phyloP scores from a whole-genome alignment of 306 rosid species.

The Crotalaria pallida region DNA sequence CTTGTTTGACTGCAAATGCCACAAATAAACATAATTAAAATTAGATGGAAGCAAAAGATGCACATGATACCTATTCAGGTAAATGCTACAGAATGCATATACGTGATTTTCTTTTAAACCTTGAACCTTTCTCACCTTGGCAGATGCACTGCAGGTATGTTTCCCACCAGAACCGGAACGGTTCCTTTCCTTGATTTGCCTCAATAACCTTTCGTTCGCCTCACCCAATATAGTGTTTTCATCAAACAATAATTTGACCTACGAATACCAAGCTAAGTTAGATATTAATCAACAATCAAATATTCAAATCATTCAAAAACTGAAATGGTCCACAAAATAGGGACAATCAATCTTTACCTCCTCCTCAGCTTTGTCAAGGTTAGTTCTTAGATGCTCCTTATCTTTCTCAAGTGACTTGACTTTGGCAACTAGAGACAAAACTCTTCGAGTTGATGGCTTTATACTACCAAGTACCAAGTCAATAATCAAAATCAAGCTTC shows the following conservation, averaged over 20 bases:
- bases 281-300: conserved; percentile 11
- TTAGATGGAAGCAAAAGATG: neutral
- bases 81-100: neutral
- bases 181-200: conserved; percentile 44
- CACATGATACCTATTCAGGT: conserved; percentile 2
- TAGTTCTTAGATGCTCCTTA: conserved; percentile 66
- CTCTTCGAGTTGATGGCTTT: conserved; percentile 56
- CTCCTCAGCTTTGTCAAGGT: conserved; percentile 86
- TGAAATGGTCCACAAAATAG: neutral
- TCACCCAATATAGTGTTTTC: conserved; percentile 59
- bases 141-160: conserved; percentile 51
- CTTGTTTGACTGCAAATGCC: conserved; percentile 74
- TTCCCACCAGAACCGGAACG: conserved; percentile 52
- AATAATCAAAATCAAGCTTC: conserved; percentile 10
- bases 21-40: neutral
- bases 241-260: conserved; percentile 74
- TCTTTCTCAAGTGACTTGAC: conserved; percentile 64
- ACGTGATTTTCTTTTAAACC: neutral
- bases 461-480: conserved; percentile 49
- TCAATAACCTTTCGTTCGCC: conserved; percentile 56
- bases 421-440: conserved; percentile 60
- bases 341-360: conserved; percentile 50
- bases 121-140: conserved; percentile 53
- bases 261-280: conserved; percentile 9
- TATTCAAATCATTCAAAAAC: conserved; percentile 2